Evolutionary conservation across 306 rosid species (phyloP), one percentile per base, ranked within the genome.

Genomic region (Sindora glabra): DNA sequence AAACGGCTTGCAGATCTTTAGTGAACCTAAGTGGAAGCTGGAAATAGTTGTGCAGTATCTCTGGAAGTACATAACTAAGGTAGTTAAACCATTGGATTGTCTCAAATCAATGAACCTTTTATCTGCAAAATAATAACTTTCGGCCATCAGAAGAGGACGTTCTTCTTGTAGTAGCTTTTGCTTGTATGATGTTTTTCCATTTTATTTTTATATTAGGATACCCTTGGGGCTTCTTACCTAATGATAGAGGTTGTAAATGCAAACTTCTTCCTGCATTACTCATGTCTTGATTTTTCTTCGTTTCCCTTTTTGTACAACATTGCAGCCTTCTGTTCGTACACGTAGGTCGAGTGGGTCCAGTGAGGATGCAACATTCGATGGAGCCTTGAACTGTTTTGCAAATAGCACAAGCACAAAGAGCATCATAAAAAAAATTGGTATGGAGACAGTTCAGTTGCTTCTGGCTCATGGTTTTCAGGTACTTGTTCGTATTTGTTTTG

Each of bases 401-500:
- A 85, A 77, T 69, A 68, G 52, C 57, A 63, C 78, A 27, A 62
- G 76, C 59, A 68, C 86, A 25, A 91, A 76, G 85, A 72, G 68
- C 76, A 75, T 79, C 54, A 52, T 73, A 2, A 91, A 88, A 59
- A 91, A 83, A 79, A 75, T 83, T 42, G 83, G 91, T 48, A 37
- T 64, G 46, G 81, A 85, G 62, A 56, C 69, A 42, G 67, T 69
- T 63, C 95, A 85, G 77, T 74, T 87, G 59, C 90, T 91, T 54
- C 54, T 91, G 67, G 96, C 82, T 64, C 96, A 87, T 62, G 96
- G 96, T 48, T 83, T 83, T 79, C 89, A 81, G 98, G 98, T 91
- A 74, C 75, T 64, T 73, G 32, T 34, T 55, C 45, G 29, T 48
- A 14, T 53, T 59, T 45, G 37, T 48, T 23, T 44, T 40, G 30